Percentiles rank a stretch among this genome's conserved stretches.
Evolutionary conservation across 495 filamentous ascomycete species (phyloP).

Genomic region (Penicillium bovifimosum): DNA sequence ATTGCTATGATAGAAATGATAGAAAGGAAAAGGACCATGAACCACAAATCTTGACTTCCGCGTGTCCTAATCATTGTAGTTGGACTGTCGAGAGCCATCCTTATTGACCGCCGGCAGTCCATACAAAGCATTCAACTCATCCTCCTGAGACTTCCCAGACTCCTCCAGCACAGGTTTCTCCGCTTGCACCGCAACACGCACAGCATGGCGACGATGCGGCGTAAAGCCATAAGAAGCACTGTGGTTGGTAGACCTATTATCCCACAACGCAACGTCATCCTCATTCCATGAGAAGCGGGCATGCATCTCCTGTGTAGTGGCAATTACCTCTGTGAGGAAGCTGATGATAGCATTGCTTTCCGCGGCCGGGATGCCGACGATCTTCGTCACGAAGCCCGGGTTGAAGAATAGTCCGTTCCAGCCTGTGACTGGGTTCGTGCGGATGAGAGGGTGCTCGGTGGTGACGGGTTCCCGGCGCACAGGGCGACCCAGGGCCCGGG

Average conservation of each 20-base stretch:
- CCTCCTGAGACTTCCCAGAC: conserved; percentile 53
- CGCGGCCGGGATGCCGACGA: conserved; percentile 58
- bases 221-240: conserved; percentile 57
- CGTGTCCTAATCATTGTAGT: conserved; percentile 56
- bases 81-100: conserved; percentile 53
- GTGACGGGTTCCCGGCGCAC: conserved; percentile 63
- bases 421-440: conserved; percentile 68
- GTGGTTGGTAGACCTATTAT: conserved; percentile 63
- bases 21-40: neutral
- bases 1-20: neutral
- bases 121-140: conserved; percentile 45
- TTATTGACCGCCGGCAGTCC: conserved; percentile 52
- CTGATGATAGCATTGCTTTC: conserved; percentile 63
- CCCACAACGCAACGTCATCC: conserved; percentile 70
- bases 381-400: conserved; percentile 69
- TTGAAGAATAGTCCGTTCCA: conserved; percentile 74
- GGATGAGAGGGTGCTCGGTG: conserved; percentile 64
- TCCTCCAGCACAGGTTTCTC: conserved; percentile 52
- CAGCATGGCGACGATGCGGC: conserved; percentile 57
- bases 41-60: neutral
- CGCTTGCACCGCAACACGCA: conserved; percentile 55
- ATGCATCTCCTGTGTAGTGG: conserved; percentile 60
- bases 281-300: conserved; percentile 67
- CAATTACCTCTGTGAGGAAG: conserved; percentile 59
- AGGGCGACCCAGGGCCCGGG: conserved; percentile 52